Evolutionary conservation across 306 rosid genomes (phyloP).

Genomic region (Senna tora): DNA sequence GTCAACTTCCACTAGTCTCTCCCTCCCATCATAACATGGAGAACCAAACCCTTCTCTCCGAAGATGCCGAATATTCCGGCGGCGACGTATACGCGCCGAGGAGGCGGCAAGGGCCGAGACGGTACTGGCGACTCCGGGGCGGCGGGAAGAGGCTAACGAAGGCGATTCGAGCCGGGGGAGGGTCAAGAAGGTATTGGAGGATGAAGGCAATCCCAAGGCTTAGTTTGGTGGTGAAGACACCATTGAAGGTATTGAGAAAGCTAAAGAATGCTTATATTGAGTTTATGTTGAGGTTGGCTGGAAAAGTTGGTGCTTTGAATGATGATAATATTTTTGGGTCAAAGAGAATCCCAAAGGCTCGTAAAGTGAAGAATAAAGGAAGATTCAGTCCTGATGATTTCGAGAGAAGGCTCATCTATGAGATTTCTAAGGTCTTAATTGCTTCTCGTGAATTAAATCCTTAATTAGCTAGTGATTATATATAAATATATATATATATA

Average conservation of each 20-base stretch:
- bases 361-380: background rate
- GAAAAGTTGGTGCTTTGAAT: slow-evolving; percentile 36
- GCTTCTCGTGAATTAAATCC: slow-evolving; percentile 14
- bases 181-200: slow-evolving; percentile 44
- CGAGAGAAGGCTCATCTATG: slow-evolving; percentile 4
- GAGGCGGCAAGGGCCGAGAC: no score
- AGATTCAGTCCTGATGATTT: slow-evolving; percentile 29
- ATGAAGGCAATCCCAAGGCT: slow-evolving; percentile 45
- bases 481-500: no score
- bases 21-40: slow-evolving; percentile 37
- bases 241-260: slow-evolving; percentile 53
- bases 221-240: slow-evolving; percentile 44
- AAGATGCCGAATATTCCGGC: slow-evolving; percentile 17
- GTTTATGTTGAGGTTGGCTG: slow-evolving; percentile 49
- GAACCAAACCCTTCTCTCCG: slow-evolving; percentile 45
- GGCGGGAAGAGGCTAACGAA: slow-evolving; percentile 37
- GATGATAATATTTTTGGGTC: slow-evolving; percentile 38
- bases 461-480: no score
- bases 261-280: slow-evolving; percentile 51
- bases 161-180: slow-evolving; percentile 34
- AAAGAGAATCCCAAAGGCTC: slow-evolving; percentile 43
- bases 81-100: no score
- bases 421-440: slow-evolving; percentile 11
- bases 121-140: slow-evolving; percentile 45
- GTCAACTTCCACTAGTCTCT: background rate